Conservation (phyloP, 495 filamentous ascomycete genomes). For the Delitschia confertaspora region DNA sequence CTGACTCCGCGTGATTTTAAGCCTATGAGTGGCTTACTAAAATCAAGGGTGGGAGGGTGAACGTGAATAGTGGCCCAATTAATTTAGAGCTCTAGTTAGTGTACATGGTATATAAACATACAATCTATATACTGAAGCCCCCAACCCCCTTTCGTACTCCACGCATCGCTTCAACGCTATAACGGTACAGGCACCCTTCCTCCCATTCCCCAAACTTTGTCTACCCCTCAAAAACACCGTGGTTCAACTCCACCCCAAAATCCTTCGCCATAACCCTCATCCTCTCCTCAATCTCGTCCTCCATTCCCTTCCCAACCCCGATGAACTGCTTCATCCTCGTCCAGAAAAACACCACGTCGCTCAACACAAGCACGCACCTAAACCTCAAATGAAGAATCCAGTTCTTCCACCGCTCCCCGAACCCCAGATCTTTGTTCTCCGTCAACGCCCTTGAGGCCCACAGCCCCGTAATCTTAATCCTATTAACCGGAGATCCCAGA, state of each 20-base stretch:
- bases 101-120: too few relatives aligned
- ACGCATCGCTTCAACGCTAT: too few relatives aligned
- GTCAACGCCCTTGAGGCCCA: constrained; percentile 79
- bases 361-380: constrained; percentile 63
- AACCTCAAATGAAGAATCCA: constrained; percentile 68
- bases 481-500: constrained; percentile 86
- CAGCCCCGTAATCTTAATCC: constrained; percentile 84
- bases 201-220: too few relatives aligned
- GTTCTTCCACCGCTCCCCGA: constrained; percentile 48
- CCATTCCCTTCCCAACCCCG: constrained; percentile 73
- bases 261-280: constrained; percentile 84
- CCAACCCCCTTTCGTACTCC: too few relatives aligned
- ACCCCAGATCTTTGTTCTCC: constrained; percentile 54
- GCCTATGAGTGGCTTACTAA: too few relatives aligned
- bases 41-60: too few relatives aligned
- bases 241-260: constrained; percentile 82
- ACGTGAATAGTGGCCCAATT: too few relatives aligned
- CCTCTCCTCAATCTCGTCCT: constrained; percentile 80
- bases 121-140: too few relatives aligned
- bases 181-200: too few relatives aligned
- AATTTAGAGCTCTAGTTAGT: too few relatives aligned
- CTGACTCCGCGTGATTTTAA: too few relatives aligned
- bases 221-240: constrained; percentile 81
- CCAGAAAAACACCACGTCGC: constrained; percentile 76
- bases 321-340: constrained; percentile 66